Conservation (phyloP, 768 basidiomycete species). For the Calocera cornea region DNA sequence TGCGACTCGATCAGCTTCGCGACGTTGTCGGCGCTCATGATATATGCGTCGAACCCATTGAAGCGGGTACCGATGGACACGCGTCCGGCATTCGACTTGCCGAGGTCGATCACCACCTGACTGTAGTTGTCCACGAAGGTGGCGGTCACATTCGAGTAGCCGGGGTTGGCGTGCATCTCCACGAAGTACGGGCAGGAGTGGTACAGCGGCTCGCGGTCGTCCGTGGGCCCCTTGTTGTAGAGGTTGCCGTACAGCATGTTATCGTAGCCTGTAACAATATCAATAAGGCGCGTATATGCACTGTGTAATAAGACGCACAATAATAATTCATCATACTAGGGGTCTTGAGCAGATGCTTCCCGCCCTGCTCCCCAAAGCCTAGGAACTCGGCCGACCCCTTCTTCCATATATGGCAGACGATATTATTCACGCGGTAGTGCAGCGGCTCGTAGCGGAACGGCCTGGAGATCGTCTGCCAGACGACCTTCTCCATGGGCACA, state of each 20-base stretch:
- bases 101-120: background rate
- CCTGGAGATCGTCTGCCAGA: background rate
- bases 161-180: background rate
- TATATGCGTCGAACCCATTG: constrained; percentile 2
- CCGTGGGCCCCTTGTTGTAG: background rate
- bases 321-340: background rate
- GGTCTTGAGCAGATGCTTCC: constrained; percentile 1
- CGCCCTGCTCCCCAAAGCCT: background rate
- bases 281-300: background rate
- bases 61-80: background rate
- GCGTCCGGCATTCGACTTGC: background rate
- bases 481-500: constrained; percentile 1
- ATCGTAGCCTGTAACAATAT: background rate
- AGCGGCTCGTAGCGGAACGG: constrained; percentile 2
- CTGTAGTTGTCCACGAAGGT: constrained; percentile 3
- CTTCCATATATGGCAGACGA: background rate
- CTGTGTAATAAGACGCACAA: background rate
- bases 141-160: background rate
- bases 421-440: constrained; percentile 1
- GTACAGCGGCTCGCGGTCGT: constrained; percentile 4
- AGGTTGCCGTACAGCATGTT: constrained; percentile 1
- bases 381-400: background rate
- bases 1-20: constrained; percentile 1
- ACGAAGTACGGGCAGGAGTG: constrained; percentile 3
- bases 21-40: constrained; percentile 2